A percentile compares a stretch with the other conserved stretches of the same genome.
phyloP scores from a whole-genome alignment of 306 rosid species.

The Malus sieversii region DNA sequence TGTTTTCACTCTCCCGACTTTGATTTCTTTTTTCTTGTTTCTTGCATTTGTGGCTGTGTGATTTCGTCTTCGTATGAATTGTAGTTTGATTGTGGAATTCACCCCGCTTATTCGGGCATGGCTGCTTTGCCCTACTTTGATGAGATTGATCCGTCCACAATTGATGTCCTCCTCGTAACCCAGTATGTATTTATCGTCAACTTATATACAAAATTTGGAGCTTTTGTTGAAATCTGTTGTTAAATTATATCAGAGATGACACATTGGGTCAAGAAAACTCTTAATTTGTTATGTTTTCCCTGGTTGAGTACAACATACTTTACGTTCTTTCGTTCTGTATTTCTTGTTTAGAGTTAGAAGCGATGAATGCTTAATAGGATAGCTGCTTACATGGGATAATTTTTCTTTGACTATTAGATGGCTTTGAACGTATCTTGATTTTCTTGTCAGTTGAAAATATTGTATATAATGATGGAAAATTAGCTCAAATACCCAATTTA shows the following conservation, averaged over 20 bases:
- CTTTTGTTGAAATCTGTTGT: not conserved
- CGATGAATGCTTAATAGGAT: not conserved
- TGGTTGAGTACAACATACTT: not conserved
- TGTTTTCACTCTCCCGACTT: not conserved
- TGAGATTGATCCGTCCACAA: slow-evolving; percentile 83
- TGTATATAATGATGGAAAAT: not conserved
- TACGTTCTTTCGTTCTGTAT: not conserved
- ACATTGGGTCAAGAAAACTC: too few species aligned
- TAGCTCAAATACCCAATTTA: not conserved
- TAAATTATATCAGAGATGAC: not conserved
- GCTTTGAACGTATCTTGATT: not conserved
- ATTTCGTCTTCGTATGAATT: not conserved
- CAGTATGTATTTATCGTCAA: slow-evolving; percentile 38
- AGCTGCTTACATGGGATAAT: not conserved
- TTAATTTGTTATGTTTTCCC: too few species aligned
- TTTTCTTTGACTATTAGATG: not conserved
- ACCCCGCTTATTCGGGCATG: slow-evolving; percentile 86
- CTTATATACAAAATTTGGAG: not conserved
- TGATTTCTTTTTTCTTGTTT: not conserved
- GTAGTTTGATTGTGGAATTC: slow-evolving; percentile 94
- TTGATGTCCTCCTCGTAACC: slow-evolving; percentile 84
- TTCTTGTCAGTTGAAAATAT: not conserved
- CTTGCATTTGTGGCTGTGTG: slow-evolving; percentile 2
- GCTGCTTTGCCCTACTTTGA: slow-evolving; percentile 96
- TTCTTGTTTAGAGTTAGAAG: not conserved